Evolutionary conservation across 179 eudicot species (phyloP), one percentile per base, ranked within the genome.

Genomic region (Heliamphora pulchella): DNA sequence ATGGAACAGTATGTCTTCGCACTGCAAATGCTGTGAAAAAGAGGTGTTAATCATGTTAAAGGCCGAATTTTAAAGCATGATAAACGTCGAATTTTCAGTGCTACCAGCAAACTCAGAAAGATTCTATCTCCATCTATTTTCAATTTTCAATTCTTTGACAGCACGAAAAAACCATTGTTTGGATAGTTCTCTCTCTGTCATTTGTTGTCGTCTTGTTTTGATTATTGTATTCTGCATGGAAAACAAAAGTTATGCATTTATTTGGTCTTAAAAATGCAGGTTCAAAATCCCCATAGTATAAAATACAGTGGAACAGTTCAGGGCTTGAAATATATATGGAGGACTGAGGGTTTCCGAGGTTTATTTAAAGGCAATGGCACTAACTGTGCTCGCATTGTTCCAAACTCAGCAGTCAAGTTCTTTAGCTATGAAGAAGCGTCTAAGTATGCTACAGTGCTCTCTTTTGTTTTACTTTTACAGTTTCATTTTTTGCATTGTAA

Each of bases 401-500:
- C 99, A 70, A 96, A 96, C 84, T 96, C 99, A 55, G 99, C 99
- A 7, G 99, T 96, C 84, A 96, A 96, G 87, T 94, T 96, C 85
- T 96, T 94, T 76, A 92, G 98, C 90, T 96, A 94, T 14, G 98
- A 96, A 88, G 90, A 96, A 85, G 99, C 99, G 22, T 94, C 98
- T 76, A 89, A 87, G 99, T 94, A 90, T 78, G 93, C 46, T 53
- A 73, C 76, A 53, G 2, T 76, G 44, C 71, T 66, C 41, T 58
- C 41, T 44, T 46, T 75, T 74, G 44, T 46, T 64, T n/a, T n/a
- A 39, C 50, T 51, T 50, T 0, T 22, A 11, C 14, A 43, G 17
- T 65, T 81, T 15, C 57, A 44, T 76, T 76, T 50, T 20, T 20
- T 51, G 3, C 31, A 10, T 5, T 75, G 22, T 80, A 31, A 5